phyloP scores from a whole-genome alignment of 768 basidiomycete species.

The Gyrodon lividus region DNA sequence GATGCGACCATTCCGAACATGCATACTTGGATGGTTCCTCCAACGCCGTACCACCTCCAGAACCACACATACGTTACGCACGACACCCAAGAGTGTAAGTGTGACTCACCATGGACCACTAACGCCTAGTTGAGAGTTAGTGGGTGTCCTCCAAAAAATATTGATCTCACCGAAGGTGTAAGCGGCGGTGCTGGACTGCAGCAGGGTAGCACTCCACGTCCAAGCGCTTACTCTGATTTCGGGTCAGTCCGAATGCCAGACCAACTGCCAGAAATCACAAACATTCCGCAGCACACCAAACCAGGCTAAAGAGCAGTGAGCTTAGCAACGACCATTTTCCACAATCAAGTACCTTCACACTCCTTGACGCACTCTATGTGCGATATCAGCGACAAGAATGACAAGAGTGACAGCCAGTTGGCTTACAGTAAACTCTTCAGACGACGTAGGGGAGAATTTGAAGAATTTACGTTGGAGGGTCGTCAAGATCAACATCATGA shows the following conservation, averaged over 20 bases:
- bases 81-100: neutral
- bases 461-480: conserved; percentile 47
- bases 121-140: conserved; percentile 31
- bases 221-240: conserved; percentile 45
- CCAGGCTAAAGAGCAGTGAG: conserved; percentile 37
- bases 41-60: conserved; percentile 49
- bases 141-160: neutral
- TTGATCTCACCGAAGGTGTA: conserved; percentile 41
- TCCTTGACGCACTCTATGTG: conserved; percentile 45
- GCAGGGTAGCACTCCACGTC: conserved; percentile 57
- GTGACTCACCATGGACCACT: conserved; percentile 46
- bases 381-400: neutral
- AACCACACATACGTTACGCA: neutral
- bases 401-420: neutral
- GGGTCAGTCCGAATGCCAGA: neutral
- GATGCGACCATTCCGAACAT: conserved; percentile 54
- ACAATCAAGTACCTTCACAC: conserved; percentile 37
- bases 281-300: conserved; percentile 51
- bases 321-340: neutral
- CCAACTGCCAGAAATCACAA: conserved; percentile 8
- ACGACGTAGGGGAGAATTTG: conserved; percentile 43
- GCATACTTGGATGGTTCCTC: conserved; percentile 52
- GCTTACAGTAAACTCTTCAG: conserved; percentile 49
- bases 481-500: conserved; percentile 46
- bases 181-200: conserved; percentile 53